Evolutionary conservation across 1,139 yeast species (phyloP).

Genomic region (Sugiyamaella japonica): DNA sequence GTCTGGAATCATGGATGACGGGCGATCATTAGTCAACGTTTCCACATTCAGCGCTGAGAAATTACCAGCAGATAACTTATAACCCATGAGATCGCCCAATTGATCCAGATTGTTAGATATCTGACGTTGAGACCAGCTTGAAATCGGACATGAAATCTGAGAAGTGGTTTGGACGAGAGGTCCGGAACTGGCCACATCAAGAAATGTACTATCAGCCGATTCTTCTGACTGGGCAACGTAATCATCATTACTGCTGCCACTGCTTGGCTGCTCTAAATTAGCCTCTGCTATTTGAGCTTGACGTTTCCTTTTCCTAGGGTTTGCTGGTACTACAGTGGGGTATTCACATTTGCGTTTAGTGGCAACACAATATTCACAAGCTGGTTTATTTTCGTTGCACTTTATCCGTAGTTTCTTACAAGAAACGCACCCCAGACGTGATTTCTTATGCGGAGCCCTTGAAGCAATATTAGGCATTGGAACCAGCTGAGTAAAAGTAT

Average conservation of each 20-base stretch:
- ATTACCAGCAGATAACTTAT: background rate
- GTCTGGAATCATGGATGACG: background rate
- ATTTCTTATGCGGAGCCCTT: slow-evolving; percentile 16
- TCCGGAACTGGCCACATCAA: background rate
- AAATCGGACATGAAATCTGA: too few species aligned
- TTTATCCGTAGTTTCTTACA: slow-evolving; percentile 24
- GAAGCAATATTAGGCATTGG: background rate
- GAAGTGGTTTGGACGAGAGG: background rate
- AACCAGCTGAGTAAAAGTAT: too few species aligned
- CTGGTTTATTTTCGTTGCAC: slow-evolving; percentile 19
- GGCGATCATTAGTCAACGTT: too few species aligned
- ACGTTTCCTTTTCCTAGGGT: slow-evolving; percentile 10
- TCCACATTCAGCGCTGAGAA: background rate
- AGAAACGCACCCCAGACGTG: slow-evolving; percentile 22
- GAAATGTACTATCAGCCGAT: background rate
- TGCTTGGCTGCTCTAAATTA: background rate
- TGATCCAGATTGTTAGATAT: background rate
- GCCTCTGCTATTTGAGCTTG: slow-evolving; percentile 5
- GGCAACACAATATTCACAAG: slow-evolving; percentile 19
- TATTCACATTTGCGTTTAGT: slow-evolving; percentile 16
- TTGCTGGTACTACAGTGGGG: slow-evolving; percentile 12
- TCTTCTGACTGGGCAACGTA: background rate
- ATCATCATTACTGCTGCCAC: background rate
- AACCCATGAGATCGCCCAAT: background rate
- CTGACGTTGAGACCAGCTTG: too few species aligned